Evolutionary conservation across 2,329 filamentous ascomycete species (phyloP), one percentile per base, ranked within the genome.

Genomic region (Sporothrix schenckii): DNA sequence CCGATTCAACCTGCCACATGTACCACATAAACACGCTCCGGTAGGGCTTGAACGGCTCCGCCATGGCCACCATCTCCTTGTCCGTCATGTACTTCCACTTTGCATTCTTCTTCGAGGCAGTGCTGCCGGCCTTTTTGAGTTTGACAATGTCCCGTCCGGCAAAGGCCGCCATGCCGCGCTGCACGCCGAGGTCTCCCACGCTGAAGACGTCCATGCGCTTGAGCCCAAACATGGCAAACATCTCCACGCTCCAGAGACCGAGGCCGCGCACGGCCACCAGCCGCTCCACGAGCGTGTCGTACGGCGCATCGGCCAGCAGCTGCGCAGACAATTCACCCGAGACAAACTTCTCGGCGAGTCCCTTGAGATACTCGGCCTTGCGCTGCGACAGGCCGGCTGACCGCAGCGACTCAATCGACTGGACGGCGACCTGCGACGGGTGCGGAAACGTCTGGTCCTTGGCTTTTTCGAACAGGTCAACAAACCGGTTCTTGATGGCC

Each of bases 51-150:
- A 97, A 99, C 77, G 85, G 88, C 70, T 90, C 91, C 14, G 92
- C 89, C 74, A 92, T 85, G 74, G 93, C 91, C 72, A 91, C 79
- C 95, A 99, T 98, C 72, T 98, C 95, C 78, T 89, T 87, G 81
- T 98, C 95, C 49, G 86, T 87, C 93, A 98, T 97, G 79, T 98
- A 99, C 83, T 98, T 98, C 91, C 93, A 98, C 82, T 98, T 98
- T 60, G 92, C 92, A 24, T 50, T 67, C 30, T 69, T 70, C 52
- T 98, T 98, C 58, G 92, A 92, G 44, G 90, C 90, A 34, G 89
- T 54, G 63, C 30, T 24, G 24, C 69, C 69, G 41, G 61, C 65
- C 74, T 88, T 92, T 81, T 96, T 97, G 71, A 97, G 81, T 80
- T 94, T 97, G 60, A 84, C 87, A 27, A 98, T 89, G 78, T 98